Evolutionary conservation across 1,139 yeast species (phyloP), one percentile per base, ranked within the genome.

Genomic region (Candida sp.): DNA sequence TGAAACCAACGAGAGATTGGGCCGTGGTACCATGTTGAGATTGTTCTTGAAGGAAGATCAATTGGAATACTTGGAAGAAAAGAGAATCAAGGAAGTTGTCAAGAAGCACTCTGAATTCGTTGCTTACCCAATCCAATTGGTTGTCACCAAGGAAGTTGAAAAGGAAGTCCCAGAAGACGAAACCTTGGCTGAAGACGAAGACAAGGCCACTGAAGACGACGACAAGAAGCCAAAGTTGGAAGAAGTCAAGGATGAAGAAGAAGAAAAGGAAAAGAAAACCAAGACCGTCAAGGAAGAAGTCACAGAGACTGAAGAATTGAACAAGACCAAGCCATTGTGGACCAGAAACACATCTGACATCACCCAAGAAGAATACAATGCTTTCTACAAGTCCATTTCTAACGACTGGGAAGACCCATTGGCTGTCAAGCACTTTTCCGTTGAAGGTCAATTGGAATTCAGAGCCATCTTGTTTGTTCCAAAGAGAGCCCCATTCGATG

Each of bases 401-500:
- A 96, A 96, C 79, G 99, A 96, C 78, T 96, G 99, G 99, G 99
- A 94, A 83, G 99, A 94, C 75, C 99, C 98, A 79, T 86, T 94
- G 74, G 98, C 98, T 62, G 98, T 94, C 65, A 96, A 96, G 86
- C 99, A 96, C 82, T 96, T 96, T 83, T 91, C 98, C 51, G 99
- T 96, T 72, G 99, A 96, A 83, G 99, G 99, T 85, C 99, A 96
- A 83, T 87, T 96, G 69, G 99, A 96, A 82, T 96, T 96, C 86
- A 92, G 90, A 83, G 98, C 99, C 59, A 94, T 96, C 70, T 84
- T 96, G 68, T 96, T 91, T 73, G 86, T 96, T 78, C 99, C 99
- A 78, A 92, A 90, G 85, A 92, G 99, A 83, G 98, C 99, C 67
- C 99, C 99, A 77, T 91, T 94, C 71, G 99, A 96, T 73, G 84